Base-by-base conservation (phyloP, 2,329 filamentous ascomycete species). In the Fusarium sp. region DNA sequence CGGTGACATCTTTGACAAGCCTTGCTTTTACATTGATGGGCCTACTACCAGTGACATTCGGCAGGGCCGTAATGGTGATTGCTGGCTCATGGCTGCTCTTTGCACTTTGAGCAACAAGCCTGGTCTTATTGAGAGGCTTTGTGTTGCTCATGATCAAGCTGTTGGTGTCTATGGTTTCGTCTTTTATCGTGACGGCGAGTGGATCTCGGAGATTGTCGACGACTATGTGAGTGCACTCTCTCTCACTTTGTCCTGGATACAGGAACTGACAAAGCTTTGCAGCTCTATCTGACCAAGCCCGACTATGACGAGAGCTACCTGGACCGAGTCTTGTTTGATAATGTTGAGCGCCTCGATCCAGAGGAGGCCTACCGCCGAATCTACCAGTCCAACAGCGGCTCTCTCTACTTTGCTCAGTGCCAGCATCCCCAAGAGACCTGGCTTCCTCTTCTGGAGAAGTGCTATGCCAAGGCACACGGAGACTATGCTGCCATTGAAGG, bases 131-230 rank as follows among this genome's bases (percentile, higher is more conserved):
- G 90, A 95, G 80, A 88, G 85, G 62, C 85, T 95, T 10, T 96
- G 93, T 73, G 92, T 96, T 56, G 91, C 90, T 6, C 88, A 90
- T 14, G 90, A 96, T 73, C 89, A 93, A 78, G 86, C 89, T 35
- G 90, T 95, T 4, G 94, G 94, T 14, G 93, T 96, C 1, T 96
- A 96, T 75, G 94, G 94, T 1, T 96, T 96, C 74, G 93, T 96
- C 12, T 96, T 96, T 79, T 90, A 93, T 81, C 89, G 93, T 74
- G 94, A 96, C 75, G 93, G 93, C 22, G 92, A 93, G 80, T 96
- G 93, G 87, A 84, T 87, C 72, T 88, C 86, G 1, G 87, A 88
- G 79, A 87, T 89, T 73, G 87, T 89, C 44, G 88, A 89, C 63
- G 88, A 90, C 76, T 88, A 88, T 72, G 83, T 85, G 73, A 1